phyloP scores from a whole-genome alignment of 345 rosid genomes.

The Laguncularia racemosa region DNA sequence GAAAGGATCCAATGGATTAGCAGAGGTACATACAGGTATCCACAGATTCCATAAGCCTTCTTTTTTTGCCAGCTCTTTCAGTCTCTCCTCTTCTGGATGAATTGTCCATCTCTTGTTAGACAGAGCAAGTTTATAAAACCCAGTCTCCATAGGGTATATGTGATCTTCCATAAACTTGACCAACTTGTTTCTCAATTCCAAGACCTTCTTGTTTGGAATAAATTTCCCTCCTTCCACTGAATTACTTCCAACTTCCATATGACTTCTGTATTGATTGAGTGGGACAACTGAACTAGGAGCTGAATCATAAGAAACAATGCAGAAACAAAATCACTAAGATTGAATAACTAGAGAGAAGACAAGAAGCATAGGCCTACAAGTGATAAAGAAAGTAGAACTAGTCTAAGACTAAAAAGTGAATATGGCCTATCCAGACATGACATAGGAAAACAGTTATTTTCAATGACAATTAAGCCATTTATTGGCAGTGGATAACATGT shows the following conservation, averaged over 20 bases:
- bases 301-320: not conserved
- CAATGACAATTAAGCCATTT: no score
- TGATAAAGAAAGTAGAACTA: no score
- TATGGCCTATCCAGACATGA: no score
- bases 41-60: slow-evolving; percentile 91
- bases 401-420: no score
- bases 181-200: slow-evolving; percentile 55
- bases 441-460: no score
- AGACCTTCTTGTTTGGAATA: slow-evolving; percentile 57
- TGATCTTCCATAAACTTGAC: slow-evolving; percentile 87
- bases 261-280: slow-evolving; percentile 6
- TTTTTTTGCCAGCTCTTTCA: slow-evolving; percentile 82
- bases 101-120: slow-evolving; percentile 73
- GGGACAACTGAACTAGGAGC: no score
- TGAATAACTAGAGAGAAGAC: no score
- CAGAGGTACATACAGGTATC: slow-evolving; percentile 55
- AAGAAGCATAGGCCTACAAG: no score
- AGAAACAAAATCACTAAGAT: no score
- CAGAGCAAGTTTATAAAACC: slow-evolving; percentile 68
- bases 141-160: slow-evolving; percentile 74
- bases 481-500: no score
- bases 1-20: slow-evolving; percentile 4
- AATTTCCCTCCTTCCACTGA: slow-evolving; percentile 57
- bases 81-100: slow-evolving; percentile 89
- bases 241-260: slow-evolving; percentile 25